These are phyloP conservation scores for Lentithecium fluviatile DNA, from an alignment of 495 filamentous ascomycete genomes.

Conservation along the genomic window DNA sequence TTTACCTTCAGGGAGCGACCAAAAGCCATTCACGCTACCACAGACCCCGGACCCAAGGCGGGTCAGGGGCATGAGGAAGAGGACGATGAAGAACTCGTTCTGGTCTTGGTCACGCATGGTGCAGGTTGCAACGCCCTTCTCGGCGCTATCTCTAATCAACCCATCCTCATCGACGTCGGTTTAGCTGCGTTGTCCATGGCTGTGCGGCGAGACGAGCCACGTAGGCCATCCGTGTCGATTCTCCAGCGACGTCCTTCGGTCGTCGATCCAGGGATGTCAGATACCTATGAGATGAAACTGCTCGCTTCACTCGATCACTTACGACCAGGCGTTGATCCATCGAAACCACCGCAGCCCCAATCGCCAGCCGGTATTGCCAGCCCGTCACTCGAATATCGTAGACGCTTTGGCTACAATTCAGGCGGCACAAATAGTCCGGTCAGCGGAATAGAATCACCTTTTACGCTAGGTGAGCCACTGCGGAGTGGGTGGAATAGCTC, in stretches of 20 bases:
- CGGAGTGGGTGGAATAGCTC: slow-evolving; percentile 27
- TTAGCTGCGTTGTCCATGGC: slow-evolving; percentile 92
- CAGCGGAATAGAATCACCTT: slow-evolving; percentile 10
- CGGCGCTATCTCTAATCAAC: slow-evolving; percentile 82
- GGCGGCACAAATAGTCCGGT: slow-evolving; percentile 13
- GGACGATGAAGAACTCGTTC: slow-evolving; percentile 66
- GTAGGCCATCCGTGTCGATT: slow-evolving; percentile 19
- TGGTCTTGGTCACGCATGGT: slow-evolving; percentile 96
- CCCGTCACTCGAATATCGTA: slow-evolving; percentile 24
- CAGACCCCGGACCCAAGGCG: slow-evolving; percentile 19
- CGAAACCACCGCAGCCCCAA: slow-evolving; percentile 25
- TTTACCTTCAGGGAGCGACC: slow-evolving; percentile 12
- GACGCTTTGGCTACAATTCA: slow-evolving; percentile 15
- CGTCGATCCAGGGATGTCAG: slow-evolving; percentile 47
- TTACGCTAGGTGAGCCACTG: slow-evolving; percentile 20
- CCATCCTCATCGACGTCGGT: slow-evolving; percentile 82
- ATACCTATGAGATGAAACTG: slow-evolving; percentile 74
- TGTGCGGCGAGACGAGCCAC: slow-evolving; percentile 57
- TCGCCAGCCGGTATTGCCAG: slow-evolving; percentile 20
- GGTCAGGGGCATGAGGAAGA: slow-evolving; percentile 29
- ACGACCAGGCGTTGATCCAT: slow-evolving; percentile 50
- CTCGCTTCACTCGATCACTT: slow-evolving; percentile 81
- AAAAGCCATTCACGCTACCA: not conserved
- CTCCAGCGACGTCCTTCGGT: slow-evolving; percentile 30
- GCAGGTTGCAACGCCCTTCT: slow-evolving; percentile 96